Percentiles rank a stretch among this genome's conserved stretches.
Conservation (phyloP, 2,329 filamentous ascomycete genomes). For the Aspergillus persii region DNA sequence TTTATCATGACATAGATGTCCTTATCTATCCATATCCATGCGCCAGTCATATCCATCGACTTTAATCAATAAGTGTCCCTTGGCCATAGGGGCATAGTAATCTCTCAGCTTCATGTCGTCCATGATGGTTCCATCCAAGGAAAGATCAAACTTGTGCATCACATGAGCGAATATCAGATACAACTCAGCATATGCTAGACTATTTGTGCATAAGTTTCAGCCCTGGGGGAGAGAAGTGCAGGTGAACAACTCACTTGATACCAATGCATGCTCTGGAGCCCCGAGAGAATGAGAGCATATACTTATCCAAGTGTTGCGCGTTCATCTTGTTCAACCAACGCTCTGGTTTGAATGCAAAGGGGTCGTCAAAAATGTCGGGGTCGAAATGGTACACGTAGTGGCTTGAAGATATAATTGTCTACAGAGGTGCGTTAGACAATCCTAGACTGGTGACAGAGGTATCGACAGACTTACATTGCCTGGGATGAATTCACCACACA, state of each 20-base stretch:
- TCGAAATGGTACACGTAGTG: neutral
- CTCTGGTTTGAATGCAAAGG: neutral
- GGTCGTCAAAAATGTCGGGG: neutral
- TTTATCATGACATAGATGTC: too few relatives aligned
- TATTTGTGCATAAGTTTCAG: neutral
- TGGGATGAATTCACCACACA: neutral
- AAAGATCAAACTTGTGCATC: neutral
- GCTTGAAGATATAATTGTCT: neutral
- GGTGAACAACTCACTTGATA: neutral
- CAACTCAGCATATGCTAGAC: neutral
- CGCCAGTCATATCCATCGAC: too few relatives aligned
- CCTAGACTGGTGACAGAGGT: neutral
- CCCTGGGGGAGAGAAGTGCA: neutral
- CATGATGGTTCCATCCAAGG: neutral
- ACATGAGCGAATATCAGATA: neutral
- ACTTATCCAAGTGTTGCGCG: neutral
- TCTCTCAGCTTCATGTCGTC: neutral
- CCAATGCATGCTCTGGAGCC: neutral
- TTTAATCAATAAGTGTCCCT: neutral
- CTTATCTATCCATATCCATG: too few relatives aligned
- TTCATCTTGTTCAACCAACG: neutral
- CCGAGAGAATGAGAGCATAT: neutral
- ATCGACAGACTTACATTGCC: neutral
- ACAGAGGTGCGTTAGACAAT: neutral
- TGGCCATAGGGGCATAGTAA: neutral